Evolutionary conservation across 2,329 filamentous ascomycete genomes (phyloP).

Genomic region (Lasiodiplodia sp.): DNA sequence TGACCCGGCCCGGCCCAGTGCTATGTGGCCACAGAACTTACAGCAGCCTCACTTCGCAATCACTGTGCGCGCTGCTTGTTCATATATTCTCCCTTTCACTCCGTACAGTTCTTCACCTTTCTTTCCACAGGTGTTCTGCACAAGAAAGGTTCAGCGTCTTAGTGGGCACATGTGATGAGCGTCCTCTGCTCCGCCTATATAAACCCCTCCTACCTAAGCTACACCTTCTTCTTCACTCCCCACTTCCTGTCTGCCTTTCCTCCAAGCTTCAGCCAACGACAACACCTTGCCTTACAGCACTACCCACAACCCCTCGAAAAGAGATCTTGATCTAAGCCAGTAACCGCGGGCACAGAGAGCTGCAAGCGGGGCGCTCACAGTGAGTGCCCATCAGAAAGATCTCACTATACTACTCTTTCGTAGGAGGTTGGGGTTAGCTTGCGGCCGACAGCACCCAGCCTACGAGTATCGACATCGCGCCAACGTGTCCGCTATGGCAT

Average conservation of each 20-base stretch:
- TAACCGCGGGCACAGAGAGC: not conserved
- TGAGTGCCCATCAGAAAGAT: not conserved
- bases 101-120: not conserved
- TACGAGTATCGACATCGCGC: not conserved
- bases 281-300: not conserved
- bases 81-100: no score
- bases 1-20: no score
- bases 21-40: no score
- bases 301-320: not conserved
- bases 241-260: not conserved
- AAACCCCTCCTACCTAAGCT: not conserved
- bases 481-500: not conserved
- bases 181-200: not conserved
- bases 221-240: not conserved
- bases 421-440: not conserved
- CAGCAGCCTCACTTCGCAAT: no score
- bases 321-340: not conserved
- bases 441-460: not conserved
- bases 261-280: not conserved
- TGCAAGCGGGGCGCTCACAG: not conserved
- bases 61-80: no score
- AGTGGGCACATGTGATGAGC: not conserved
- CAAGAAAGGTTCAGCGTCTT: not conserved
- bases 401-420: not conserved
- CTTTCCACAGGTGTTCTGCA: not conserved